Evolutionary conservation across 1,139 yeast species (phyloP).

Genomic region (Nakaseomyces bracarensis): DNA sequence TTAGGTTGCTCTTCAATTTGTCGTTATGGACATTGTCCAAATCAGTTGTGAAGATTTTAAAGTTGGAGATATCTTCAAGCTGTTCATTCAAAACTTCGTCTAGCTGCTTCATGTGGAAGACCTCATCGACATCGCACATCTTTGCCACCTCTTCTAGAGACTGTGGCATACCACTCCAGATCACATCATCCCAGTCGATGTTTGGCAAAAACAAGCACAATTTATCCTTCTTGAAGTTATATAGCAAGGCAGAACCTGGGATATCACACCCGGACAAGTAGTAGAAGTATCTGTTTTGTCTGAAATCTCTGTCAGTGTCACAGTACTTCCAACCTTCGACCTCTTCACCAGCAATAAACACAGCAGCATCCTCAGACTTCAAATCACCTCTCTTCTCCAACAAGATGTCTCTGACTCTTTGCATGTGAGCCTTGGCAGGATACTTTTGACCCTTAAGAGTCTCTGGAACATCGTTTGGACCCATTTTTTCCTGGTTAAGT

Average conservation of each 20-base stretch:
- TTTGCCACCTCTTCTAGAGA: constrained; percentile 54
- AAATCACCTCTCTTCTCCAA: constrained; percentile 3
- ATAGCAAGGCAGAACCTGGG: constrained; percentile 68
- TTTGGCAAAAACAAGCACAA: constrained; percentile 72
- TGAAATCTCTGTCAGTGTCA: constrained; percentile 70
- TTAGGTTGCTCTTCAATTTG: constrained; percentile 33
- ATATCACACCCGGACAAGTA: constrained; percentile 80
- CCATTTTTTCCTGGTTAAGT: background rate
- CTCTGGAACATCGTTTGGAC: constrained; percentile 17
- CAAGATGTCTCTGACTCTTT: constrained; percentile 35
- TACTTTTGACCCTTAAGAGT: constrained; percentile 20
- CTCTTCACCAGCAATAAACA: constrained; percentile 64
- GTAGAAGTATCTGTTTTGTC: constrained; percentile 86
- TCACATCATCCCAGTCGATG: constrained; percentile 78
- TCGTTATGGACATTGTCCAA: constrained; percentile 29
- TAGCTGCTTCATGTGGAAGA: constrained; percentile 49
- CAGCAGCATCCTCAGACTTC: constrained; percentile 14
- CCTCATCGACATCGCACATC: constrained; percentile 74
- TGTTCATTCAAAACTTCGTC: constrained; percentile 30
- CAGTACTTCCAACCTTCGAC: constrained; percentile 62
- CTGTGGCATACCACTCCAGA: constrained; percentile 90
- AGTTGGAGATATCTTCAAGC: constrained; percentile 20
- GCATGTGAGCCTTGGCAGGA: constrained; percentile 41
- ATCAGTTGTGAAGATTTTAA: constrained; percentile 36
- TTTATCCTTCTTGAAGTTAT: constrained; percentile 44